phyloP scores from a whole-genome alignment of 345 rosid genomes.

The Citrus mangshanensis region DNA sequence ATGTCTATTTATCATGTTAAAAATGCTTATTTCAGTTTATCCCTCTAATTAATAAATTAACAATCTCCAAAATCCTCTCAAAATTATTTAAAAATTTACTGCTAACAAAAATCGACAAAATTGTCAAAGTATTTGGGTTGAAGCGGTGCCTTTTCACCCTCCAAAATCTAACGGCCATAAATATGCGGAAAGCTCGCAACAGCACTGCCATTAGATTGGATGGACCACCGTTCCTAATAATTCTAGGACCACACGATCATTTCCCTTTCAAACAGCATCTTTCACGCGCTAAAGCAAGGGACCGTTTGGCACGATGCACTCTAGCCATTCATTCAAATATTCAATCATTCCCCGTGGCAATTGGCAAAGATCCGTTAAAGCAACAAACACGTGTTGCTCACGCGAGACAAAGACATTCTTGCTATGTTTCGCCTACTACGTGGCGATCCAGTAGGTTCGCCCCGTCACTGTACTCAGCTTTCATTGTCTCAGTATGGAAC shows the following conservation, averaged over 20 bases:
- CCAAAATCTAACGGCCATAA: not conserved
- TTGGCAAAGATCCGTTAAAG: not conserved
- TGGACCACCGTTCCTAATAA: not conserved
- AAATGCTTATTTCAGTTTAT: too few species aligned
- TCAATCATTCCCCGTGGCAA: too few species aligned
- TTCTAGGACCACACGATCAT: not conserved
- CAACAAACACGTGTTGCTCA: not conserved
- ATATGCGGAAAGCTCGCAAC: not conserved
- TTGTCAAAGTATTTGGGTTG: too few species aligned
- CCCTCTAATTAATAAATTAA: too few species aligned
- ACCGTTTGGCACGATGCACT: not conserved
- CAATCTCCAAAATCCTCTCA: too few species aligned
- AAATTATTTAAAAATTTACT: too few species aligned
- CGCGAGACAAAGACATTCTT: not conserved
- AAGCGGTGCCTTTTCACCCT: not conserved
- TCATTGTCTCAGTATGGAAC: not conserved
- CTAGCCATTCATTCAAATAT: not conserved
- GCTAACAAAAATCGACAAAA: too few species aligned
- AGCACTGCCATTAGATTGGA: not conserved
- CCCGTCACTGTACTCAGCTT: not conserved
- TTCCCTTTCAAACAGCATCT: not conserved
- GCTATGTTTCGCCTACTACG: not conserved
- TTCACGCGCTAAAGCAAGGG: not conserved
- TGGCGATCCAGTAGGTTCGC: not conserved
- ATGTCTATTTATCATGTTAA: too few species aligned